Base-by-base conservation (phyloP, 106 monocot species). In the Dioscorea zingiberensis region DNA sequence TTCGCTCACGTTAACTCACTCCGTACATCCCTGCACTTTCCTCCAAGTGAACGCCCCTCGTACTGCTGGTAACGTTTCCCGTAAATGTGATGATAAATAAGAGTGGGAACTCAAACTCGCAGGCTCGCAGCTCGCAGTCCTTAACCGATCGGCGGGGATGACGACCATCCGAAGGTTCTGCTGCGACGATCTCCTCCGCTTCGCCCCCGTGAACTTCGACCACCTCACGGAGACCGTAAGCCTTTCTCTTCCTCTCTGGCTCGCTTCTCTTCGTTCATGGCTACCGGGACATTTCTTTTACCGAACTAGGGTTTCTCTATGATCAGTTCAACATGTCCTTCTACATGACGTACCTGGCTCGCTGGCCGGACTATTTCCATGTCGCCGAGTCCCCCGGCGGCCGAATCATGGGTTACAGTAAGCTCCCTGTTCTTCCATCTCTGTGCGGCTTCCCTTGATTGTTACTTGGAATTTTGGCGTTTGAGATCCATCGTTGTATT, bases 291-390 rank as follows among this genome's bases (percentile, higher is more conserved):
- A 10, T 38, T 10, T 38, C 4, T 38, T 10, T 38, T 38, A 38
- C 9, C 38, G 38, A 6, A 38, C 38, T 38, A 38, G 38, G 38
- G 1, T 38, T 38, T 38, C 38, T 38, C 38, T 38, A 8, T 38
- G 13, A 29, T 17, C 84, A 97, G 97, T 98, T 93, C 84, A 98
- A 89, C 66, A 98, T 98, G 97, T 93, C 97, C 27, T 98, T 98
- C 84, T 98, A 98, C 78, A 98, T 98, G 97, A 93, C 88, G 8
- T 98, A 93, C 69, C 76, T 89, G 16, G 97, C 97, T 30, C 88
- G 97, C 9, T 98, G 97, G 97, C 97, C 97, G 11, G 97, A 98
- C 51, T 98, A 98, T 67, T 93, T 98, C 69, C 85, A 93, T 28
- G 89, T 89, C 30, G 97, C 97, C 2, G 97, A 84, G 60, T 81